Evolutionary conservation across 176 grass and related monocot species (phyloP).

Genomic region (Otatea glauca): DNA sequence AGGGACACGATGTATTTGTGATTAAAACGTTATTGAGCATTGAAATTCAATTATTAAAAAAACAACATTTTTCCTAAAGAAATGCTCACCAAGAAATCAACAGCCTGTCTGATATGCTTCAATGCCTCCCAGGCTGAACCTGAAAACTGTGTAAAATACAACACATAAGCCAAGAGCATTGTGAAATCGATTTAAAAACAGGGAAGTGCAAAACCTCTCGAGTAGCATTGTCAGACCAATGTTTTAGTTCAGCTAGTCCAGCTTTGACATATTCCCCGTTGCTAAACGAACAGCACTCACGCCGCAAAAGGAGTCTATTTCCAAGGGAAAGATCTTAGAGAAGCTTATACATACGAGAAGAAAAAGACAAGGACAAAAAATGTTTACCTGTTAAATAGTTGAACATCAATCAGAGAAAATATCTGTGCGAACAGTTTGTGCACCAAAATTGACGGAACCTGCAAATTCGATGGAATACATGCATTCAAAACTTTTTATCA

Average conservation of each 20-base stretch:
- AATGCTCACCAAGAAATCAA: slow-evolving; percentile 80
- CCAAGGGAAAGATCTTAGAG: slow-evolving; percentile 41
- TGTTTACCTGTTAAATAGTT: slow-evolving; percentile 88
- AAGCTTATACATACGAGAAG: slow-evolving; percentile 38
- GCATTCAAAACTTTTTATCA: slow-evolving; percentile 31
- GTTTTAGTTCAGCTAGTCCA: slow-evolving; percentile 79
- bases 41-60: slow-evolving; percentile 11
- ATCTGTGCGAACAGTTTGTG: slow-evolving; percentile 83
- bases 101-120: slow-evolving; percentile 84
- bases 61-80: slow-evolving; percentile 4
- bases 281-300: slow-evolving; percentile 89
- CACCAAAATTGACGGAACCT: slow-evolving; percentile 83
- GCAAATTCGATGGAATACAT: slow-evolving; percentile 43
- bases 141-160: slow-evolving; percentile 64
- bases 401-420: slow-evolving; percentile 82
- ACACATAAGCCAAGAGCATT: slow-evolving; percentile 47
- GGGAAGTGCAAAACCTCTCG: slow-evolving; percentile 64
- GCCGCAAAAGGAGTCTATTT: slow-evolving; percentile 78
- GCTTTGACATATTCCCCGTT: slow-evolving; percentile 90
- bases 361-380: slow-evolving; percentile 31
- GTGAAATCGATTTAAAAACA: slow-evolving; percentile 34
- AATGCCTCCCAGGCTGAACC: slow-evolving; percentile 80
- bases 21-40: slow-evolving; percentile 27
- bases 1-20: background rate
- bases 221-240: slow-evolving; percentile 77